A percentile compares a stretch with the other conserved stretches of the same genome.
These are phyloP conservation scores for Sugiyamaella valdiviana DNA, from an alignment of 805 yeast genomes.

Conservation along the genomic window DNA sequence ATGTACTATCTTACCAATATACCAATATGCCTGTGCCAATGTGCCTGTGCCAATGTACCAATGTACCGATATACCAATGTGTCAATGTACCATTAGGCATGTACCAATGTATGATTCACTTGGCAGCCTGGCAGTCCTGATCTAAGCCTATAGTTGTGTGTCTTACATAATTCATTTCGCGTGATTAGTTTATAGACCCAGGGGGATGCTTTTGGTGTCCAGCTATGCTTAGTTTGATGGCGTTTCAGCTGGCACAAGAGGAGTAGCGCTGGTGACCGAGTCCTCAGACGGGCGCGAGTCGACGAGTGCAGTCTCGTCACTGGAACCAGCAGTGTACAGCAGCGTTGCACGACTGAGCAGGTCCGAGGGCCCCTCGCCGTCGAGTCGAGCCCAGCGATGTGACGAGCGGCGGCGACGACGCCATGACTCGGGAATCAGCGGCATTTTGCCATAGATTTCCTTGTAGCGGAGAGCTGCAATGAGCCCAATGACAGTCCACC, in stretches of 20 bases:
- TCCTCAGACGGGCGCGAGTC: constrained; percentile 10
- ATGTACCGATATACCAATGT: no score
- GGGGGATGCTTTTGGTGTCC: no score
- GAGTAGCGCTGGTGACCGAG: constrained; percentile 12
- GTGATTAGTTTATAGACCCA: no score
- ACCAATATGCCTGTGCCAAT: no score
- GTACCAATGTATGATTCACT: no score
- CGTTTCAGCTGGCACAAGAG: constrained; percentile 11
- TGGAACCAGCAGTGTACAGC: constrained; percentile 8
- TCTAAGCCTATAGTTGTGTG: no score
- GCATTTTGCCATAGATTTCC: constrained; percentile 51
- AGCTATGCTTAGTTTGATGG: no score
- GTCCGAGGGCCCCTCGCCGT: background rate
- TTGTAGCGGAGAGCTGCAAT: constrained; percentile 40
- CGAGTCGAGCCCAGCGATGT: background rate
- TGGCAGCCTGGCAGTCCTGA: no score
- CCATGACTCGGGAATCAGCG: constrained; percentile 53
- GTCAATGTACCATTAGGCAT: no score
- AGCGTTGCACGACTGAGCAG: constrained; percentile 10
- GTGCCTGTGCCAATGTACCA: no score
- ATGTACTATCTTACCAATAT: no score
- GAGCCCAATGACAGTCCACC: constrained; percentile 47
- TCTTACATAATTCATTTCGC: no score
- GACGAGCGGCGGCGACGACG: background rate
- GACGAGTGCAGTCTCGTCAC: background rate